Evolutionary conservation across 495 filamentous ascomycete genomes (phyloP).

Genomic region (Lasiosphaeriaceae sp.): DNA sequence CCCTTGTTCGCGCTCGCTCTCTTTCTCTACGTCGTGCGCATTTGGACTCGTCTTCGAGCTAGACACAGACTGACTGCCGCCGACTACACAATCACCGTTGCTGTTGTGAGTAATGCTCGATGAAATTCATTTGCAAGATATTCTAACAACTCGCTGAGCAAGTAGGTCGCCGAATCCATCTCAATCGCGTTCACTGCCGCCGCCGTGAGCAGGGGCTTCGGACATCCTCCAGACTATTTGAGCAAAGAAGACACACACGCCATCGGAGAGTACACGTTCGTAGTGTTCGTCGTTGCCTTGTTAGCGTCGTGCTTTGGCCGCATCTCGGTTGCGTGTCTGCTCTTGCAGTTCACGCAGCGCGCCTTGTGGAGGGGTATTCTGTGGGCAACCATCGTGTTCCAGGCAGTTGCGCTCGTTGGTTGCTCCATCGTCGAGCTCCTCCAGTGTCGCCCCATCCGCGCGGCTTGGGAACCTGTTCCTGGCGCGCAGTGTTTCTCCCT

Average conservation of each 20-base stretch:
- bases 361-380: neutral
- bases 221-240: neutral
- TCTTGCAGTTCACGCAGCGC: neutral
- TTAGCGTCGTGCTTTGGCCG: constrained; percentile 4
- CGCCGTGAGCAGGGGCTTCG: neutral
- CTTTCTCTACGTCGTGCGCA: neutral
- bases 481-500: neutral
- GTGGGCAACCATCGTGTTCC: constrained; percentile 1
- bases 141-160: neutral
- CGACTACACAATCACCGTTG: constrained; percentile 5
- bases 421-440: neutral
- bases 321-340: constrained; percentile 4
- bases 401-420: neutral
- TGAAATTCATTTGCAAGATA: too few species aligned
- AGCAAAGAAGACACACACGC: neutral
- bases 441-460: constrained; percentile 6
- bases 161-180: neutral
- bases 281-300: constrained; percentile 1
- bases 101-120: neutral
- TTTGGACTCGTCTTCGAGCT: constrained; percentile 3
- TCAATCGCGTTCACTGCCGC: constrained; percentile 1
- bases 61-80: constrained; percentile 3
- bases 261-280: constrained; percentile 2
- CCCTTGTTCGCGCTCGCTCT: constrained; percentile 3
- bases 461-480: neutral